A percentile compares a stretch with the other conserved stretches of the same genome.
These are phyloP conservation scores for Termitomyces titanicus DNA, from an alignment of 768 basidiomycete species.

Conservation along the genomic window DNA sequence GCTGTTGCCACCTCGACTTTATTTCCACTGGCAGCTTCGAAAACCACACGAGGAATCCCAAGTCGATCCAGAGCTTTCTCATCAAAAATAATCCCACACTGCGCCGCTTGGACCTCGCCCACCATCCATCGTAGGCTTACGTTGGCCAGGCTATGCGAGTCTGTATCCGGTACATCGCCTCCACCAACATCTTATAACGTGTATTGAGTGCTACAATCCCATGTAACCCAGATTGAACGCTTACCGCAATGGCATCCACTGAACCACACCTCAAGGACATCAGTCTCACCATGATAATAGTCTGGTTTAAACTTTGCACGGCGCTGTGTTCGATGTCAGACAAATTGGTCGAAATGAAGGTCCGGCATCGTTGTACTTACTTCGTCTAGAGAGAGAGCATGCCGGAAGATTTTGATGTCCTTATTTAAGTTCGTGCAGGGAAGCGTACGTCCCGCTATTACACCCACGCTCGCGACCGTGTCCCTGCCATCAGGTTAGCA, in stretches of 20 bases:
- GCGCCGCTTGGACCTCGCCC: slow-evolving; percentile 52
- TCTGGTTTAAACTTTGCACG: slow-evolving; percentile 67
- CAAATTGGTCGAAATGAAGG: background rate
- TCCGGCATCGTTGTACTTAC: slow-evolving; percentile 29
- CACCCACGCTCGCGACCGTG: slow-evolving; percentile 74
- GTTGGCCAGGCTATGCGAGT: slow-evolving; percentile 45
- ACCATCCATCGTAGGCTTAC: slow-evolving; percentile 80
- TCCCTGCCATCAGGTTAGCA: slow-evolving; percentile 48
- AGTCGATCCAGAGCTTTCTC: slow-evolving; percentile 37
- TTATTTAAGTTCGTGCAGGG: slow-evolving; percentile 67
- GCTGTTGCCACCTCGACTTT: slow-evolving; percentile 29
- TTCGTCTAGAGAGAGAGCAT: slow-evolving; percentile 77
- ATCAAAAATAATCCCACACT: slow-evolving; percentile 62
- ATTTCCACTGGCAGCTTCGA: background rate
- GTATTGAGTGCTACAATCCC: background rate
- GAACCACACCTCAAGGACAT: slow-evolving; percentile 83
- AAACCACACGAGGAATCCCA: slow-evolving; percentile 3
- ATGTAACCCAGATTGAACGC: slow-evolving; percentile 16
- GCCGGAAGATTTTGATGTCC: slow-evolving; percentile 68
- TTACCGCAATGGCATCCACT: slow-evolving; percentile 66
- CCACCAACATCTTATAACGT: slow-evolving; percentile 62
- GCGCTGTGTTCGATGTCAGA: slow-evolving; percentile 35
- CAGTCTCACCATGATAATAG: slow-evolving; percentile 48
- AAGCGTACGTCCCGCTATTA: slow-evolving; percentile 52
- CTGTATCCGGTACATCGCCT: slow-evolving; percentile 45